Evolutionary conservation across 805 yeast genomes (phyloP).

Genomic region (Debaryomyces hansenii): DNA sequence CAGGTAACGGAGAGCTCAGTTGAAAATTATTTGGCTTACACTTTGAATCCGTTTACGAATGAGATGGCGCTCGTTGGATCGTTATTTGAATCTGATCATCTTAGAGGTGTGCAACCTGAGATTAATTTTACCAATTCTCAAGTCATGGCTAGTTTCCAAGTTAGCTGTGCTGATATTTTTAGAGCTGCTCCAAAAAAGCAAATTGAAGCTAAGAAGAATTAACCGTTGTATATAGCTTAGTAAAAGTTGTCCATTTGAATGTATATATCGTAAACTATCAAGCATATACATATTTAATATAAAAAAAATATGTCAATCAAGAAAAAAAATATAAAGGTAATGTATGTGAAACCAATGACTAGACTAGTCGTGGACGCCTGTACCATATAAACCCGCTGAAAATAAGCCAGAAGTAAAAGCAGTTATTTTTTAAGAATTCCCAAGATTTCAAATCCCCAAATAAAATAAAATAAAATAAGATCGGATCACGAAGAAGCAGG

Average conservation of each 20-base stretch:
- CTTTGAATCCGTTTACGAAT: constrained; percentile 38
- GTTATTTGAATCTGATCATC: constrained; percentile 37
- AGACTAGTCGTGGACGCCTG: not conserved
- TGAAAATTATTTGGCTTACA: constrained; percentile 38
- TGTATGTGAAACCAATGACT: not conserved
- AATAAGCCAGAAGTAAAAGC: too few species aligned
- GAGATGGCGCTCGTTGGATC: constrained; percentile 42
- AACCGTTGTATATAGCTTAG: not conserved
- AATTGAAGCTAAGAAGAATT: not conserved
- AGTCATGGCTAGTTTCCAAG: constrained; percentile 28
- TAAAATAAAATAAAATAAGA: too few species aligned
- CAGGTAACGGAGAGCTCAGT: constrained; percentile 26
- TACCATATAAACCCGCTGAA: too few species aligned
- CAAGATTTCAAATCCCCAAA: too few species aligned
- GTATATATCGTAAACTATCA: not conserved
- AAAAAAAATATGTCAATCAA: not conserved
- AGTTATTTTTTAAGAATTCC: too few species aligned
- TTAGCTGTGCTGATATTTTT: constrained; percentile 39
- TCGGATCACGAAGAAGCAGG: too few species aligned
- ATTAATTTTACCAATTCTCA: constrained; percentile 15
- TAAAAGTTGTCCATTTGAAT: not conserved
- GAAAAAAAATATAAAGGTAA: not conserved
- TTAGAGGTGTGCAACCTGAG: constrained; percentile 40
- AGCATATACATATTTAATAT: not conserved
- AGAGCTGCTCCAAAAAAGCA: constrained; percentile 18